phyloP scores from a whole-genome alignment of 495 filamentous ascomycete species.

The Penicillium chermesinum region DNA sequence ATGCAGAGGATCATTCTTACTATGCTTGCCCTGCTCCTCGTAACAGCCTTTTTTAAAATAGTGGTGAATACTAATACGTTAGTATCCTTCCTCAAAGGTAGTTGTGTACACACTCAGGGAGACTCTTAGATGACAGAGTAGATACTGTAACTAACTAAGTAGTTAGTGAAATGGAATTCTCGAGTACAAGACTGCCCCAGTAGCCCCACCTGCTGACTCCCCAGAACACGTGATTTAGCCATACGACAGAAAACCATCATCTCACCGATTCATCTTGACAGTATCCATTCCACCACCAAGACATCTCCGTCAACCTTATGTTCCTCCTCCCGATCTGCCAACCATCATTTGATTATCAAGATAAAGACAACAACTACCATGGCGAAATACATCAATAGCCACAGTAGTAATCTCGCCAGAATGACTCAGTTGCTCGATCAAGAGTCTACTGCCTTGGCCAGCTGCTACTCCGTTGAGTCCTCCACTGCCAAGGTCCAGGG shows the following conservation, averaged over 20 bases:
- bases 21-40: too few relatives aligned
- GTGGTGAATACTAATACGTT: too few relatives aligned
- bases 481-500: slow-evolving; percentile 58
- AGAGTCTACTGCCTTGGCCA: slow-evolving; percentile 68
- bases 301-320: slow-evolving; percentile 2
- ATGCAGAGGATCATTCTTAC: too few relatives aligned
- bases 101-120: neutral
- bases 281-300: too few relatives aligned
- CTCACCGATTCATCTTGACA: neutral
- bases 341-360: slow-evolving; percentile 5
- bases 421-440: slow-evolving; percentile 46
- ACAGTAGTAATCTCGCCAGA: slow-evolving; percentile 68
- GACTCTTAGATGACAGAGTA: neutral
- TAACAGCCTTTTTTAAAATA: too few relatives aligned
- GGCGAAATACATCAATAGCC: slow-evolving; percentile 59
- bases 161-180: too few relatives aligned
- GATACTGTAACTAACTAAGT: neutral
- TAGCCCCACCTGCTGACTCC: neutral
- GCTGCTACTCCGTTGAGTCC: slow-evolving; percentile 67
- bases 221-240: slow-evolving; percentile 3
- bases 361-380: slow-evolving; percentile 20
- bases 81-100: neutral
- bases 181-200: too few relatives aligned
- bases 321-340: neutral
- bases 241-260: too few relatives aligned